Percentiles rank a stretch among this genome's conserved stretches.
phyloP scores from a whole-genome alignment of 257 asterid species.

The Solanum boliviense region DNA sequence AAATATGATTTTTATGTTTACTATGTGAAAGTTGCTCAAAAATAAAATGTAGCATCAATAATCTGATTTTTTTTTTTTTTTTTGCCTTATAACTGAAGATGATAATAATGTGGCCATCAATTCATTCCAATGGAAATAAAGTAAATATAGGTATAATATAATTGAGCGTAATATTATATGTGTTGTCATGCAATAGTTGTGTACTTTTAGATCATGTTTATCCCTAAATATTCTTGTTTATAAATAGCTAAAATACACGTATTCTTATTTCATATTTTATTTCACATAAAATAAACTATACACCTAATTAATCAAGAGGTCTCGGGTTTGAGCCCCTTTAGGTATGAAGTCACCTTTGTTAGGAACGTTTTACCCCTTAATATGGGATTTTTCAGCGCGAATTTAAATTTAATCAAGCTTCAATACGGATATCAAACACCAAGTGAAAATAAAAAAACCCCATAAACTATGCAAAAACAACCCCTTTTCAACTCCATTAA shows the following conservation, averaged over 20 bases:
- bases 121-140: neutral
- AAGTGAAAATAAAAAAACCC: too few species aligned
- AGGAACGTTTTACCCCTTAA: too few species aligned
- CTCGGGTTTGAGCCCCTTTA: too few species aligned
- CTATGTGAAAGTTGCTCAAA: neutral
- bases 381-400: fast-evolving
- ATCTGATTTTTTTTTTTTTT: neutral
- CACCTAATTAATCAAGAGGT: too few species aligned
- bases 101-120: neutral
- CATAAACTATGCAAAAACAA: neutral
- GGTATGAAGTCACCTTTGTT: too few species aligned
- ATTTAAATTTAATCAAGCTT: too few species aligned
- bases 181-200: neutral
- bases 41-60: neutral
- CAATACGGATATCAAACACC: too few species aligned
- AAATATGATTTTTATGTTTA: too few species aligned
- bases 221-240: neutral
- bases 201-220: neutral
- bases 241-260: neutral
- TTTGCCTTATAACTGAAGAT: neutral
- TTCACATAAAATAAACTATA: too few species aligned
- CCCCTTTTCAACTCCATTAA: neutral
- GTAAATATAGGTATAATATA: neutral
- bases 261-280: neutral
- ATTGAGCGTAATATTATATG: neutral